Evolutionary conservation across 108 stramenopile genomes (phyloP), one percentile per base, ranked within the genome.

Genomic region (Discostella stelligeroides): DNA sequence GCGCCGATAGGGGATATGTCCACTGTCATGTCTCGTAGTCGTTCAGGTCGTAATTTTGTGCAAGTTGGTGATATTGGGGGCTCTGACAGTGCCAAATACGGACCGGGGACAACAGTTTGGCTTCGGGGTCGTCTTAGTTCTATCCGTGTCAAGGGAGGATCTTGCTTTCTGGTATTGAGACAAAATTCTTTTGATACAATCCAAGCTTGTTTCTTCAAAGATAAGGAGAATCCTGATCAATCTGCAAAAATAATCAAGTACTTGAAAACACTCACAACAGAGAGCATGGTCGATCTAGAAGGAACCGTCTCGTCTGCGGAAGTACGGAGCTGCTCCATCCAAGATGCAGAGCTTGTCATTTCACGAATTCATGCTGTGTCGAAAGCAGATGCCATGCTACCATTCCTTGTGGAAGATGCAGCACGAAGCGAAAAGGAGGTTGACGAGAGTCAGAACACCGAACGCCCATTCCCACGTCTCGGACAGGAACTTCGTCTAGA

Each of bases 371-470:
- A 96, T 75, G 73, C 89, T 4, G 97, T 98, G 30, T 86, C 92
- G 38, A 86, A 89, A 43, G 97, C 98, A 12, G 75, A 59, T 12
- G 66, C 92, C 60, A 73, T 87, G 51, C 85, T 98, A 7, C 98
- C 98, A 8, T 98, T 98, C 66, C 73, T 89, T 34, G 88, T 98
- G 42, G 98, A 98, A 72, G 98, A 98, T 82, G 98, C 98, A 6
- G 86, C 93, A 1, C 79, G 97, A 21, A 85, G 88, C 50, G 95
- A 97, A 57, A 86, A 68, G 9, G 95, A 96, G 77, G 92, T 98
- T 41, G 97, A 97, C 23, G 94, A 85, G 14, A 92, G 91, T 24
- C 95, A 97, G 76, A 65, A 70, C 18, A 97, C 97, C 14, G 98
- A 97, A 18, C 83, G 97, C 9, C 98, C 98, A 29, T 97, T 97